Evolutionary conservation across 179 eudicot species (phyloP), one percentile per base, ranked within the genome.

Genomic region (Pouteria campechiana): DNA sequence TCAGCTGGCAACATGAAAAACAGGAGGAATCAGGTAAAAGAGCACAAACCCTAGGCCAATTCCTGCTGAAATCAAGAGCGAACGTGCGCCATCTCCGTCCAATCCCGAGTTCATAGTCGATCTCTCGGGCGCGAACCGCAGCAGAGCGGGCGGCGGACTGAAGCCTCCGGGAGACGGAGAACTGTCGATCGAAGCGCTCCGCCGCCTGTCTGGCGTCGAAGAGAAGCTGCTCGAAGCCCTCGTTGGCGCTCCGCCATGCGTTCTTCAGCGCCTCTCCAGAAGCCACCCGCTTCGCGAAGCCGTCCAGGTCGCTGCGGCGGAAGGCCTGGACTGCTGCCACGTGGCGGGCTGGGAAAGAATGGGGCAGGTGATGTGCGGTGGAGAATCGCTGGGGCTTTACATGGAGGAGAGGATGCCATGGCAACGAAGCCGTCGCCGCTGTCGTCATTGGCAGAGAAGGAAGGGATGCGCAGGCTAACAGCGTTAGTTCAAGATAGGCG

Each of bases 161-260:
- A 0, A 81, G n/a, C 8, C 74, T 64, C 1, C 79, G 60, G 0
- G 93, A 72, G 15, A 89, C 69, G 25, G 73, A 63, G 53, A 69
- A 89, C 0, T 53, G 67, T 2, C 97, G 85, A 57, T 85, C 95
- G 24, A 89, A 56, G 8, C 89, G 69, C 52, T 85, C 95, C 4
- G 89, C 89, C 6, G 93, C 61, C 55, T 81, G 84, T 64, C 32
- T 76, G n/a, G 93, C 56, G 47, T 89, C 97, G 52, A 57, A 89
- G 0, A 78, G 46, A 1, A 89, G 37, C 63, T 64, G 86, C 38
- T 89, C 97, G 48, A 89, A 81, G 3, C 83, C 79, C 33, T 81
- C 66, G 56, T 78, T 85, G n/a, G 95, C 93, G 10, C 60, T 60
- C 7, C 83, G 57, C 95, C 95, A 85, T 2, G 67, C 75, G 40